Evolutionary conservation across 2,329 filamentous ascomycete genomes (phyloP), one percentile per base, ranked within the genome.

Genomic region (Penicillium olsonii): DNA sequence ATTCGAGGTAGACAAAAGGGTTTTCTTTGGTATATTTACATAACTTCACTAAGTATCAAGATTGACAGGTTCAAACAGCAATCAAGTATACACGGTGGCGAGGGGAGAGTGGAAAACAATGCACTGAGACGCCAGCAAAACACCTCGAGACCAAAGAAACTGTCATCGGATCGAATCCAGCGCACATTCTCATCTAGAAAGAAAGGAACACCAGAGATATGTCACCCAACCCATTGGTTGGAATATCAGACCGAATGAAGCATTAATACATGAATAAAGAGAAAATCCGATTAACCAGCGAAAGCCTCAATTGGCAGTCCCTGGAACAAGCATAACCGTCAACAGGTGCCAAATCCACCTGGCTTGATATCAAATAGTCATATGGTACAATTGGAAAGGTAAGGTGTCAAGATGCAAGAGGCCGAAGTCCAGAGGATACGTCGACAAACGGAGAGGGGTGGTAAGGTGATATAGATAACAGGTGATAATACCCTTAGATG

Each of bases 401-500:
- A 61, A 59, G 49, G 56, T 59, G 58, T 61, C 56, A 66, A 55
- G 57, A 53, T 57, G 55, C 57, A 62, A 61, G 53, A 38, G 46
- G 48, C 33, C 42, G 52, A 54, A 47, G 31, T 56, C 57, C 59
- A 54, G 20, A 31, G 18, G 37, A 44, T 40, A 52, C 53, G 51
- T 41, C 43, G 54, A 50, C 51, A 54, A 45, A 42, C 18, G 20
- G 12, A 6, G 29, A 31, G 41, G 31, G 45, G 38, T 38, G 37
- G 39, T 18, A 31, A 42, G 34, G 38, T n/a, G 17, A 14, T 15
- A 15, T 45, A 35, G 39, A 33, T 46, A 27, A 27, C n/a, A 45
- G 27, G 33, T 33, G 19, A 18, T 15, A 33, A 24, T n/a, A n/a
- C n/a, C 14, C 54, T 84, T 77, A 88, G 58, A 87, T 85, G 64